Base-by-base conservation (phyloP, 495 filamentous ascomycete genomes). In the Lasiosphaeria miniovina region DNA sequence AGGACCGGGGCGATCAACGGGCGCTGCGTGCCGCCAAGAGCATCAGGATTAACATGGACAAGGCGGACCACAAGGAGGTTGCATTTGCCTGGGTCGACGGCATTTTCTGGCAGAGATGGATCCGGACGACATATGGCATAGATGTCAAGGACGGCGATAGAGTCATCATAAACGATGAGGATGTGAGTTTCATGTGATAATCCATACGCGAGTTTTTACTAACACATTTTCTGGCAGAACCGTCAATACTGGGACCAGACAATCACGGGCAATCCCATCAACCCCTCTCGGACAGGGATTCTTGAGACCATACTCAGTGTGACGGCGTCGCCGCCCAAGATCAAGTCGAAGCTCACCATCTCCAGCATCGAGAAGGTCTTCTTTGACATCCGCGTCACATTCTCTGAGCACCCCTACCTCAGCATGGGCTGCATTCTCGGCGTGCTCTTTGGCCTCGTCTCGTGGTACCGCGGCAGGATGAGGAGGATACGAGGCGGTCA, bases 61-160 rank as follows among this genome's bases (percentile, higher is more conserved):
- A 89, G 67, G 82, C 90, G 55, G 86, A 91, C 68, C 88, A 88
- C 66, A 96, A 94, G 73, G 87, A 94, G 65, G 91, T 97, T 32
- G 82, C 86, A 4, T 98, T 98, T 76, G 94, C 95, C n/a, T 98
- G 95, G 95, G 90, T 98, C 7, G 94, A 98, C 72, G 92, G 92
- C 52, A 85, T 91, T 31, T 97, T 98, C 73, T 98, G 94, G 94
- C 92, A 97, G 71, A 82, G 93, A 41, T 98, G 94, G 94, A 85
- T 98, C 56, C 81, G 91, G 49, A 94, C 86, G 15, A 96, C 92
- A 0, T 98, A 96, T 70, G 94, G 95, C 45, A 88, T 98, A 62
- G 87, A 93, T 66, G 87, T 91, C 32, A 78, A 75, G 54, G 87
- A 91, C 49, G 90, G 92, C 43, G 94, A 98, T 72, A 82, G 90